Base-by-base conservation (phyloP, 2,329 filamentous ascomycete species). In the Botrytis medusae region DNA sequence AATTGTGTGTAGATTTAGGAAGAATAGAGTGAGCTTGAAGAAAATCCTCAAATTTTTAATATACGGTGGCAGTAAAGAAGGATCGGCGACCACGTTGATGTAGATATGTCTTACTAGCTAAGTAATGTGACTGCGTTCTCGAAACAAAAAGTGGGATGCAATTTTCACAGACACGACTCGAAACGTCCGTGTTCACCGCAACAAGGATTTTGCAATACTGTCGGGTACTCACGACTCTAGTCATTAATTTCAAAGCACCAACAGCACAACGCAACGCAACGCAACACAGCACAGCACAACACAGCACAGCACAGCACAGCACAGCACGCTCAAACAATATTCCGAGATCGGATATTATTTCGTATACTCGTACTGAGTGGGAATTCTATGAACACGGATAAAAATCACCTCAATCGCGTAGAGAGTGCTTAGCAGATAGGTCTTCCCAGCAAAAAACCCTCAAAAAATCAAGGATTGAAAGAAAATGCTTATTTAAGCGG, bases 81-180 rank as follows among this genome's bases (percentile, higher is more conserved):
- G 32, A 67, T 67, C 42, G 25, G 64, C 46, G 34, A 40, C 34
- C 25, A 8, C 22, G 25, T 20, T 48, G 7, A 57, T 64, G 61
- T 46, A 22, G 61, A 57, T 18, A 29, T 57, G 51, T 32, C 51
- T 42, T 46, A 32, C 16, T 46, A 44, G 61, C 22, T 46, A 67
- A 37, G 46, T 40, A 67, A n/a, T 10, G 22, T 67, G 42, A 46
- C 9, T 32, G 14, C n/a, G 51, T 51, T 51, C 40, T 48, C 34
- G 64, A 14, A n/a, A n/a, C 18, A n/a, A 68, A 68, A 68, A 68
- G 64, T 68, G 64, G 64, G 64, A 57, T 68, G 16, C 16, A 68
- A 42, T 32, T 57, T 68, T 68, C 34, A 7, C 42, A 51, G 25
- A 42, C 60, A 62, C 48, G 25, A 54, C 48, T 54, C 48, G 51